Evolutionary conservation across 352 stramenopile genomes (phyloP).

Genomic region (Lagenidium giganteum): DNA sequence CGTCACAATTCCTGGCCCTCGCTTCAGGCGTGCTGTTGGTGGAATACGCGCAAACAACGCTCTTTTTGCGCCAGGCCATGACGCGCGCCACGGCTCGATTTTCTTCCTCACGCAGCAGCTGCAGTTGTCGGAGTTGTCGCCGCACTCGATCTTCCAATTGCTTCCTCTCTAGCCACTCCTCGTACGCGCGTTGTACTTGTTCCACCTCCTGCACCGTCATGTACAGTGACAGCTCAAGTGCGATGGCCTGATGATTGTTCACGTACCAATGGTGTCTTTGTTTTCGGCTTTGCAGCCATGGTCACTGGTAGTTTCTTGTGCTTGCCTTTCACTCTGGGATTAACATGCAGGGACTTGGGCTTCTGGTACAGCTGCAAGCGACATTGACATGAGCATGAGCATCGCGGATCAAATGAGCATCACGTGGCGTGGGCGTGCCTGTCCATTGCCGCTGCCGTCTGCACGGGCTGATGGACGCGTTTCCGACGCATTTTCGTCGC

Average conservation of each 20-base stretch:
- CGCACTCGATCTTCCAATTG: slow-evolving; percentile 39
- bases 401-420: background rate
- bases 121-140: slow-evolving; percentile 21
- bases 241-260: slow-evolving; percentile 7
- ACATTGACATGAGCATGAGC: background rate
- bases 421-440: no score
- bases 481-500: no score
- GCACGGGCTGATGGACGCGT: no score
- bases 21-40: slow-evolving; percentile 22
- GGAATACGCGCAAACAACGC: slow-evolving; percentile 66
- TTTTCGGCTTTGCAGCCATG: background rate
- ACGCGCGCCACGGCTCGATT: slow-evolving; percentile 30
- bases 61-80: slow-evolving; percentile 59
- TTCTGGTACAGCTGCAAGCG: slow-evolving; percentile 21
- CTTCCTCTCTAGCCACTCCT: slow-evolving; percentile 41
- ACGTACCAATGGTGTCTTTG: slow-evolving; percentile 2
- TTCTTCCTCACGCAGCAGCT: slow-evolving; percentile 18
- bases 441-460: no score
- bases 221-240: no score
- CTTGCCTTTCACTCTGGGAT: slow-evolving; percentile 24
- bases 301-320: slow-evolving; percentile 11
- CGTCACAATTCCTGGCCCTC: no score
- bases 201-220: slow-evolving; percentile 6
- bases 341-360: slow-evolving; percentile 47
- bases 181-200: slow-evolving; percentile 28